Conservation (phyloP, 2,329 filamentous ascomycete genomes). For the Cadophora gregata region DNA sequence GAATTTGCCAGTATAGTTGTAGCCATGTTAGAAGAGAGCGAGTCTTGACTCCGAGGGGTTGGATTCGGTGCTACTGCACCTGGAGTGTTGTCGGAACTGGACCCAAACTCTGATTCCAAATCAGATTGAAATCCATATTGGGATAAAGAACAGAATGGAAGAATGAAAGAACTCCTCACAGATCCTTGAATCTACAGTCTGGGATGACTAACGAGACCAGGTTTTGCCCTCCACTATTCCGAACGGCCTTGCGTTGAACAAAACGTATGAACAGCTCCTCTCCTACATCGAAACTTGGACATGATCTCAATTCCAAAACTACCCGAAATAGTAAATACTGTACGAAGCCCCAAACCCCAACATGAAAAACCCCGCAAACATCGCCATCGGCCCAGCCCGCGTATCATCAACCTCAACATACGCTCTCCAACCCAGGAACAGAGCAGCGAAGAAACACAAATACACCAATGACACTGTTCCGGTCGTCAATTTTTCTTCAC, state of each 20-base stretch:
- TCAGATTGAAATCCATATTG: too few species aligned
- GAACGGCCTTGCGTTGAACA: too few species aligned
- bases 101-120: background rate
- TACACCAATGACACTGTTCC: background rate
- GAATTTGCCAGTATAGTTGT: background rate
- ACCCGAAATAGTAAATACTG: background rate
- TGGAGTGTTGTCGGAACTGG: background rate
- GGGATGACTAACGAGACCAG: too few species aligned
- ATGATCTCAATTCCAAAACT: background rate
- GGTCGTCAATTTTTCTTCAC: background rate
- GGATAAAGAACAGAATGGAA: too few species aligned
- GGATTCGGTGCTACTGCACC: background rate
- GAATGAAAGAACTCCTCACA: too few species aligned
- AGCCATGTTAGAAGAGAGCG: background rate
- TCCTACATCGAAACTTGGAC: background rate
- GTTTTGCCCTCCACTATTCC: too few species aligned
- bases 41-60: background rate
- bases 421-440: background rate
- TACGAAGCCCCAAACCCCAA: background rate
- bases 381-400: background rate
- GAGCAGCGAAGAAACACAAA: background rate
- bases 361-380: background rate
- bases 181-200: too few species aligned
- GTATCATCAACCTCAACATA: background rate
- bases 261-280: too few species aligned